Conservation (phyloP, 2,329 filamentous ascomycete species). For the Raffaelea albimanens region DNA sequence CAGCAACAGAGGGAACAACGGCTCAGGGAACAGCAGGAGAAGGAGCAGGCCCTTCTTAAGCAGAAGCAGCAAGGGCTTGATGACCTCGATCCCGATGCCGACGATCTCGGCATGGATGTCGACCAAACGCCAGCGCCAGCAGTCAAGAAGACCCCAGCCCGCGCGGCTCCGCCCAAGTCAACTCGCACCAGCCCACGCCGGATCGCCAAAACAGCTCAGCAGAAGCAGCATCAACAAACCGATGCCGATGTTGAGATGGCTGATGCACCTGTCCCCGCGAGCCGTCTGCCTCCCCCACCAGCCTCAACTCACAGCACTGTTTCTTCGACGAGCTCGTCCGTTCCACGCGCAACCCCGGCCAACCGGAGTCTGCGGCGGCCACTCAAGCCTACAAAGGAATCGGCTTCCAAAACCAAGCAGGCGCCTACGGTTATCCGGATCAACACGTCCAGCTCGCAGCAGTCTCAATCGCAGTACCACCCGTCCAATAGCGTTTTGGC, state of each 20-base stretch:
- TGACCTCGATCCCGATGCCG: neutral
- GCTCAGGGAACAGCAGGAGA: neutral
- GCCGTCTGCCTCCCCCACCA: conserved; percentile 50
- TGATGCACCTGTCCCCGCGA: conserved; percentile 22
- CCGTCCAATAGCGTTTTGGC: conserved; percentile 48
- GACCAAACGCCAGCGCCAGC: conserved; percentile 1
- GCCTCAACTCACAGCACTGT: neutral
- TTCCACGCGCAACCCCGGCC: conserved; percentile 41
- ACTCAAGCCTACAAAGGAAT: conserved; percentile 52
- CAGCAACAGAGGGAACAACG: neutral
- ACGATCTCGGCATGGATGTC: neutral
- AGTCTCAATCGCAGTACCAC: conserved; percentile 38
- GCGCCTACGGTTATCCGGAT: conserved; percentile 65
- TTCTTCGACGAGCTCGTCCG: conserved; percentile 3
- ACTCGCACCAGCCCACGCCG: conserved; percentile 45
- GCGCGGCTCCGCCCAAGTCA: conserved; percentile 26
- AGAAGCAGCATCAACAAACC: conserved; percentile 14
- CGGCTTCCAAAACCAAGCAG: conserved; percentile 49
- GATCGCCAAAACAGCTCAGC: conserved; percentile 17
- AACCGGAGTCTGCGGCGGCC: conserved; percentile 49
- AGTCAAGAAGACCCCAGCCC: too few species aligned
- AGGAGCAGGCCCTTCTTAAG: neutral
- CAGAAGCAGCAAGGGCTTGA: neutral
- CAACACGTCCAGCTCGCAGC: conserved; percentile 51
- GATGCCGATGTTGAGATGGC: conserved; percentile 45